phyloP scores from a whole-genome alignment of 768 basidiomycete species.

The Porpolomopsis calyptriformis region DNA sequence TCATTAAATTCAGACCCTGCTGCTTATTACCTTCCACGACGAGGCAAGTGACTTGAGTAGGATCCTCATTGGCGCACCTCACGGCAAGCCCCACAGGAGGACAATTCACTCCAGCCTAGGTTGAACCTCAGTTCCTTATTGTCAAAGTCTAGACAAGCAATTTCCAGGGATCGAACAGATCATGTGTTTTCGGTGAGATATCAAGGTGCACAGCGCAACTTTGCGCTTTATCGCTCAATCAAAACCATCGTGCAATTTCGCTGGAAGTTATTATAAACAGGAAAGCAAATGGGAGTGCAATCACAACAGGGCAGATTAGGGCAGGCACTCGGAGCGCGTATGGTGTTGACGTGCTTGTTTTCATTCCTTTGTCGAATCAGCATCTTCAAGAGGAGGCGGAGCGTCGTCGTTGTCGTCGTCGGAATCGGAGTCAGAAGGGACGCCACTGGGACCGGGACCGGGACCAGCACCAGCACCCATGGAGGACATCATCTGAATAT shows the following conservation, averaged over 20 bases:
- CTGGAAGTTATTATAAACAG: neutral
- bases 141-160: no score
- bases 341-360: neutral
- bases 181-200: no score
- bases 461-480: neutral
- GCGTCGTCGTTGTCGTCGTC: slow-evolving; percentile 55
- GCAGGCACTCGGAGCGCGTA: no score
- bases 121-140: no score
- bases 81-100: no score
- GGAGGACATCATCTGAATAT: slow-evolving; percentile 18
- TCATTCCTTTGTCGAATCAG: slow-evolving; percentile 2
- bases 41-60: no score
- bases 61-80: no score
- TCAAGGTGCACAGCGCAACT: no score
- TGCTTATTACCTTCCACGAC: no score
- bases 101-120: no score
- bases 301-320: neutral
- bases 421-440: slow-evolving; percentile 18
- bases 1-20: no score
- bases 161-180: no score
- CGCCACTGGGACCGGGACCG: neutral
- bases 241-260: neutral
- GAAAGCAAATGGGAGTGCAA: neutral
- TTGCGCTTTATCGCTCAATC: neutral
- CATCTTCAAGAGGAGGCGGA: slow-evolving; percentile 41